Percentiles rank a stretch among this genome's conserved stretches.
These are phyloP conservation scores for Starmerella khaoyaiensis DNA, from an alignment of 805 yeast genomes.

Conservation along the genomic window DNA sequence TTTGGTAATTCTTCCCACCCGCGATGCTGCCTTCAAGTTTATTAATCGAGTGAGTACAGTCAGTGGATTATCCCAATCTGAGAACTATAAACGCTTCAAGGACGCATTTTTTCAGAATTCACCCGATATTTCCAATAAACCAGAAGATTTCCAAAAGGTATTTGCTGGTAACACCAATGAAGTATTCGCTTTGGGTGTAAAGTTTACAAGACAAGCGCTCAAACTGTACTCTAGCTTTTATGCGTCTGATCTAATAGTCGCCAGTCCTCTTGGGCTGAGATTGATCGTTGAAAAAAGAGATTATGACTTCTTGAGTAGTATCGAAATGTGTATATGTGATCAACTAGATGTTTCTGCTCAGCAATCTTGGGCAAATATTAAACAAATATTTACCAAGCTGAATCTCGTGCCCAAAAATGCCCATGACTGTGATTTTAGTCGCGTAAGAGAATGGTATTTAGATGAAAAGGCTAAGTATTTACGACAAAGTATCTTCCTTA, in stretches of 20 bases:
- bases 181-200: conserved; percentile 80
- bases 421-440: conserved; percentile 76
- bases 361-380: conserved; percentile 87
- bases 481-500: conserved; percentile 66
- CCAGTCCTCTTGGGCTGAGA: conserved; percentile 82
- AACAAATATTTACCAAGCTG: conserved; percentile 49
- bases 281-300: conserved; percentile 61
- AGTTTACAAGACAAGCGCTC: conserved; percentile 75
- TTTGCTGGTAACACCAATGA: conserved; percentile 88
- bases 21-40: conserved; percentile 60
- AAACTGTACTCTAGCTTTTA: conserved; percentile 76
- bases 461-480: conserved; percentile 63
- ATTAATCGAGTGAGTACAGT: conserved; percentile 48
- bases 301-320: conserved; percentile 74
- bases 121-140: conserved; percentile 43
- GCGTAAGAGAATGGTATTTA: conserved; percentile 85
- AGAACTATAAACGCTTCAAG: conserved; percentile 63
- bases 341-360: conserved; percentile 74
- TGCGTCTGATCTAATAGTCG: conserved; percentile 72
- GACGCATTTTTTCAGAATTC: conserved; percentile 51
- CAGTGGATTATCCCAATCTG: conserved; percentile 62
- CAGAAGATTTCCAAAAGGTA: conserved; percentile 65
- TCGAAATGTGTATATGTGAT: conserved; percentile 70
- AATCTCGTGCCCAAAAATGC: conserved; percentile 68
- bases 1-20: conserved; percentile 68